These are phyloP conservation scores for Cercospora nicotianae DNA, from an alignment of 2,329 filamentous ascomycete genomes.

Conservation along the genomic window DNA sequence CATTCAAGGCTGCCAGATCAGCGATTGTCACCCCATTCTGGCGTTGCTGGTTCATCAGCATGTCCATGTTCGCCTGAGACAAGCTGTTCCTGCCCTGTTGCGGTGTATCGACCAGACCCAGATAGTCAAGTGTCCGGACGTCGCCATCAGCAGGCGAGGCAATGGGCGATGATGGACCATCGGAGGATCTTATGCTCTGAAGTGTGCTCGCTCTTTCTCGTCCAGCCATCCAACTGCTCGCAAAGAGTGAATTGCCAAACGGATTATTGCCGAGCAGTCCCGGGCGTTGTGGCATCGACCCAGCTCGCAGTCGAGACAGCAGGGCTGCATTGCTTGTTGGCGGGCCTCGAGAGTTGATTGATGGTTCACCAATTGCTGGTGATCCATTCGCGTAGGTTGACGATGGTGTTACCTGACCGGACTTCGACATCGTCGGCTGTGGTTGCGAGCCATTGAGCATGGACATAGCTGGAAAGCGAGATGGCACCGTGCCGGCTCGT, in stretches of 20 bases:
- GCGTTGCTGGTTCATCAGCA: conserved; percentile 53
- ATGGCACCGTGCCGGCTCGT: conserved; percentile 93
- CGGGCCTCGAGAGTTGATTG: conserved; percentile 49
- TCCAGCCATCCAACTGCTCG: conserved; percentile 76
- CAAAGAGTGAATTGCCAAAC: conserved; percentile 87
- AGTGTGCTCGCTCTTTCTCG: conserved; percentile 85
- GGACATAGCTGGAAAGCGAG: conserved; percentile 81
- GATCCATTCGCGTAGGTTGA: conserved; percentile 70
- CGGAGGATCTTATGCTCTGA: conserved; percentile 83
- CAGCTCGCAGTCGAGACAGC: conserved; percentile 81
- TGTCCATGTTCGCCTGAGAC: conserved; percentile 55
- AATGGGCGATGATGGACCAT: conserved; percentile 82
- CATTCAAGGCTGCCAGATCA: conserved; percentile 72
- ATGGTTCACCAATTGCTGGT: conserved; percentile 35
- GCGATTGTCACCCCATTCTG: conserved; percentile 60
- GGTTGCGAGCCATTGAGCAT: conserved; percentile 56
- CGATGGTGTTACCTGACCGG: conserved; percentile 80
- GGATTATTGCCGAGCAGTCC: conserved; percentile 65
- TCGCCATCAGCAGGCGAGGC: conserved; percentile 84
- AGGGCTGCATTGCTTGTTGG: conserved; percentile 66
- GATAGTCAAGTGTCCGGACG: conserved; percentile 90
- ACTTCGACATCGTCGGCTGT: conserved; percentile 66
- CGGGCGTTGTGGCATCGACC: conserved; percentile 88
- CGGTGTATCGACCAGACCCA: conserved; percentile 90
- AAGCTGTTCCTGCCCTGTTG: conserved; percentile 74